Percentiles rank a stretch among this genome's conserved stretches.
Evolutionary conservation across 1,284 basidiomycete genomes (phyloP).

Genomic region (Marasmius oreades): DNA sequence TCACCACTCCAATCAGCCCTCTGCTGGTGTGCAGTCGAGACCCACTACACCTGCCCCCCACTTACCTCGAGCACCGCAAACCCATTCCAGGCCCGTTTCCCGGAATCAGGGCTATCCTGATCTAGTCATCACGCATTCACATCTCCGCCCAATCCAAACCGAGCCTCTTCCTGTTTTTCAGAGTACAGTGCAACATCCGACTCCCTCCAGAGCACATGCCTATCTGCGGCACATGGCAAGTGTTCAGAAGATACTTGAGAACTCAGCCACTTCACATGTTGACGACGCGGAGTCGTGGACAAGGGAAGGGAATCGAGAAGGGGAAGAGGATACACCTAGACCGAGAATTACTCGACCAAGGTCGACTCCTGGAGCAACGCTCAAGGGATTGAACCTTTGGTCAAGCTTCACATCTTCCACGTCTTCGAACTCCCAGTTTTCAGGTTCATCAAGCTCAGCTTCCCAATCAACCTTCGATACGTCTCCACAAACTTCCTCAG

Average conservation of each 20-base stretch:
- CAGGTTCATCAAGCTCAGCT: background rate
- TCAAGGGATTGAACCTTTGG: background rate
- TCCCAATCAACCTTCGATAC: background rate
- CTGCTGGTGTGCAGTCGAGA: background rate
- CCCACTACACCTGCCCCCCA: background rate
- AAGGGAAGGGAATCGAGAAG: background rate
- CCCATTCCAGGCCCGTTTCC: background rate
- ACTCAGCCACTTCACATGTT: background rate
- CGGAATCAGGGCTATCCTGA: background rate
- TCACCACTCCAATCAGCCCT: background rate
- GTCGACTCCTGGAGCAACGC: background rate
- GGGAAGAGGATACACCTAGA: background rate
- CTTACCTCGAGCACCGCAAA: background rate
- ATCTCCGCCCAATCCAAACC: background rate
- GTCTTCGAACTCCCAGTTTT: background rate
- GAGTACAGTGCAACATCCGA: conserved; percentile 23
- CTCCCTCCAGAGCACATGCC: conserved; percentile 52
- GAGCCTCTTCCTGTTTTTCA: background rate
- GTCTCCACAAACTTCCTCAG: background rate
- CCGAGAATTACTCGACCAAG: background rate
- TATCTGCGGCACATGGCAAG: conserved; percentile 71
- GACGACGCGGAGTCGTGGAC: background rate
- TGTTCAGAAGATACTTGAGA: conserved; percentile 24
- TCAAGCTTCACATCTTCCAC: background rate
- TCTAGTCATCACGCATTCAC: background rate